Evolutionary conservation across 805 yeast genomes (phyloP).

Genomic region (Candida taoyuanica): DNA sequence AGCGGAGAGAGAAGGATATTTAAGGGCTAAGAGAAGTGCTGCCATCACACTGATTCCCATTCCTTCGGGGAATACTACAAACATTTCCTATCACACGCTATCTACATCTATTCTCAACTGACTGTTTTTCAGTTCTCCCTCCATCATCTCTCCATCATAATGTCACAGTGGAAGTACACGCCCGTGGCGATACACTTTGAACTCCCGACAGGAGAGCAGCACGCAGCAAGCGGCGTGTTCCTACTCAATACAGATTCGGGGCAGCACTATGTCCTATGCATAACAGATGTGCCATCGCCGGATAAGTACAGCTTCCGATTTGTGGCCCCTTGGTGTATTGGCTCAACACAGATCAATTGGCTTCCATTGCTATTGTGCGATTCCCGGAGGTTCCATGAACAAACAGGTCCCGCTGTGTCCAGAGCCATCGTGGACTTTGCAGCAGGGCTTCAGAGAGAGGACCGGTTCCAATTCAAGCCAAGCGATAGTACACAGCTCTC

Average conservation of each 20-base stretch:
- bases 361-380: slow-evolving; percentile 9
- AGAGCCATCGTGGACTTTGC: slow-evolving; percentile 2
- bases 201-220: slow-evolving; percentile 2
- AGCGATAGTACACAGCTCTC: slow-evolving; percentile 8
- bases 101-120: no score
- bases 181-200: slow-evolving; percentile 26
- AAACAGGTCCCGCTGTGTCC: not conserved
- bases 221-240: slow-evolving; percentile 25
- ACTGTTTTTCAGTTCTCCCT: no score
- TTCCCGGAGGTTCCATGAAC: slow-evolving; percentile 3
- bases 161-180: slow-evolving; percentile 18
- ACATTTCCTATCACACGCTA: no score
- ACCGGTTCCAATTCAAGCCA: slow-evolving; percentile 21
- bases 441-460: slow-evolving; percentile 7
- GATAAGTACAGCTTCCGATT: slow-evolving; percentile 15
- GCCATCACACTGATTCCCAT: not conserved
- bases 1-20: no score
- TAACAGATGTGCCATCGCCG: slow-evolving; percentile 15
- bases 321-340: slow-evolving; percentile 17
- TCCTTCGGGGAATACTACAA: no score
- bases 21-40: no score
- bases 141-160: not conserved
- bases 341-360: slow-evolving; percentile 15
- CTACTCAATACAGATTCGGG: slow-evolving; percentile 10
- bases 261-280: slow-evolving; percentile 18